Conservation (phyloP, 108 stramenopile genomes). For the Discostella pseudostelligera region DNA sequence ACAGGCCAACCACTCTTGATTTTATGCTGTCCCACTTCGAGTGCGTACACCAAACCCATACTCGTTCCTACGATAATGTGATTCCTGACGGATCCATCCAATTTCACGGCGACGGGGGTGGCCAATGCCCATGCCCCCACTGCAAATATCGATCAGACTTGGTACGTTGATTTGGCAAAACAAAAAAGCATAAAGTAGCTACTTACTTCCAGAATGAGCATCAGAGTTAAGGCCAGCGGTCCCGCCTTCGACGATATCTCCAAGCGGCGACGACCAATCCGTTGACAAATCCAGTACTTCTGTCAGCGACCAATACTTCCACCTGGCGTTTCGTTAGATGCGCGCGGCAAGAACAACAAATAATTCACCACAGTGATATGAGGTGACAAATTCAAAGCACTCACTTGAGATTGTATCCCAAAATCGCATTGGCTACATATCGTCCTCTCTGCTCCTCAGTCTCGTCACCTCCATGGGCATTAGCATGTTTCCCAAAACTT, state of each 20-base stretch:
- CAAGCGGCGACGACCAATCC: conserved; percentile 74
- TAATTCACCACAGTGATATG: neutral
- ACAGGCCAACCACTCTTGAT: conserved; percentile 64
- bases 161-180: neutral
- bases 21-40: conserved; percentile 53
- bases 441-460: conserved; percentile 66
- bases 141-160: conserved; percentile 1
- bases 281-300: conserved; percentile 78
- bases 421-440: conserved; percentile 72
- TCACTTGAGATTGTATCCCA: conserved; percentile 62
- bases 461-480: conserved; percentile 75
- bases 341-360: too few relatives aligned
- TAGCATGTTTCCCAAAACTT: conserved; percentile 54
- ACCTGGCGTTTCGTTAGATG: conserved; percentile 6
- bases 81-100: conserved; percentile 64
- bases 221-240: conserved; percentile 48
- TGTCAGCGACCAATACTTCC: conserved; percentile 57
- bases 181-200: neutral
- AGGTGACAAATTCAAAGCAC: neutral
- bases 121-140: conserved; percentile 78
- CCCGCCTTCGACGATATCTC: conserved; percentile 53
- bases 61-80: conserved; percentile 75
- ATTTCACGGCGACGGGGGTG: conserved; percentile 68
- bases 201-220: conserved; percentile 31
- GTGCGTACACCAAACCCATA: conserved; percentile 76